Evolutionary conservation across 148 eudicot genomes (phyloP), one percentile per base, ranked within the genome.

Genomic region (Rhododendron vialii): DNA sequence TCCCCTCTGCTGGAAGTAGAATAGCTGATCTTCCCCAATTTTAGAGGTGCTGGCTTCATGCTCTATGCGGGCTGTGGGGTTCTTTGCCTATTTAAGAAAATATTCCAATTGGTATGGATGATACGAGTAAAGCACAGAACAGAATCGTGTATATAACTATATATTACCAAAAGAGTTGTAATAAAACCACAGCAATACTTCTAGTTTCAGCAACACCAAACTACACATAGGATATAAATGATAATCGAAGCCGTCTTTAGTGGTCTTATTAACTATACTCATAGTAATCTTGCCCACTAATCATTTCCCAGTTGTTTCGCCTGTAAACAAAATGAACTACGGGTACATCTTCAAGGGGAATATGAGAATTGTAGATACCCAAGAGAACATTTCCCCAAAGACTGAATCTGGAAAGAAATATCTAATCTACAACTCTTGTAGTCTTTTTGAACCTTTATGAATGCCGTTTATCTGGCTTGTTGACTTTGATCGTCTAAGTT

Each of bases 21-120:
- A 94, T 20, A 96, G 91, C 89, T 96, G 99, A 75, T 96, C 98
- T 87, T 94, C 95, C n/a, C 99, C 96, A 6, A 96, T 96, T 84
- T 95, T 95, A 15, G 96, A 95, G 76, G 98, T 96, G 88, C 96
- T 96, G n/a, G 99, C 99, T 91, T 96, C 98, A 36, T 96, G 99
- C 80, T 96, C 99, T 22, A 96, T 88, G 35, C 94, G 90, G 1
- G 95, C 94, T 17, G 90, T 81, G 1, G 93, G 96, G 84, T 95
- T 95, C 89, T 95, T 96, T 13, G 89, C 93, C 99, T 95, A 90
- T 86, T 86, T 8, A 28, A 36, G 36, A 36, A 82, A 7, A 65
- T 7, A 50, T 63, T 63, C 75, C 53, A 11, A 26, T 43, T 41
- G 50, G n/a, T 47, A 47, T 26, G 2, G 55, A 43, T 3, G 17